Base-by-base conservation (phyloP, 305 asterid species). In the Andrographis paniculata region DNA sequence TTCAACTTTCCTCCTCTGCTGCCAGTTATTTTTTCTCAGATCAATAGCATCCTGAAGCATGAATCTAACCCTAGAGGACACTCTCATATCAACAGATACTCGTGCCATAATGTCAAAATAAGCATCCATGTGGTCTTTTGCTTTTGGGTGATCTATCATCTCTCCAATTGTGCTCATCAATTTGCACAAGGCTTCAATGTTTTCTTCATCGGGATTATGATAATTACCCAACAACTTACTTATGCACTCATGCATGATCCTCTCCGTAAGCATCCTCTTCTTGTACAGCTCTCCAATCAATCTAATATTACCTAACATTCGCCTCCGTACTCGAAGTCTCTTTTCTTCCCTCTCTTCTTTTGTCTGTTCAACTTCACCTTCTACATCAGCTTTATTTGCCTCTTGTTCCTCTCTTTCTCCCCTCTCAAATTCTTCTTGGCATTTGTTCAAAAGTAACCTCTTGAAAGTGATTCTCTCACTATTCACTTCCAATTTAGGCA, bases 131-230 rank as follows among this genome's bases (percentile, higher is more conserved):
- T 69, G 64, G 31, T 70, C 81, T 64, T 69, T 85, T 0, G 91
- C 91, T 51, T 62, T 79, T 13, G 78, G 71, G 62, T 73, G 83
- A 73, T 85, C 95, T 7, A 85, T 82, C 73, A 76, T 79, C 61
- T 50, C 92, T 14, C 95, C 95, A 17, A 82, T 83, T 7, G 95
- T 85, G 77, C 87, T 76, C 95, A 85, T 82, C 59, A 85, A 64
- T 59, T 82, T 77, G 87, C 95, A 85, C 47, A 85, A 66, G 45
- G 91, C 80, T 62, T 85, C 95, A 45, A 79, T 66, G 56, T 85
- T 77, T 62, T 85, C 95, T 61, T 85, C 93, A 9, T 81, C 95
- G 1, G 89, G 95, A 71, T 69, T 69, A 52, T 77, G 79, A 61
- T 69, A 20, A 53, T 81, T 75, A 16, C 93, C 84, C 59, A 85